Conservation (phyloP, 2,329 filamentous ascomycete species). For the Fusarium sp. region DNA sequence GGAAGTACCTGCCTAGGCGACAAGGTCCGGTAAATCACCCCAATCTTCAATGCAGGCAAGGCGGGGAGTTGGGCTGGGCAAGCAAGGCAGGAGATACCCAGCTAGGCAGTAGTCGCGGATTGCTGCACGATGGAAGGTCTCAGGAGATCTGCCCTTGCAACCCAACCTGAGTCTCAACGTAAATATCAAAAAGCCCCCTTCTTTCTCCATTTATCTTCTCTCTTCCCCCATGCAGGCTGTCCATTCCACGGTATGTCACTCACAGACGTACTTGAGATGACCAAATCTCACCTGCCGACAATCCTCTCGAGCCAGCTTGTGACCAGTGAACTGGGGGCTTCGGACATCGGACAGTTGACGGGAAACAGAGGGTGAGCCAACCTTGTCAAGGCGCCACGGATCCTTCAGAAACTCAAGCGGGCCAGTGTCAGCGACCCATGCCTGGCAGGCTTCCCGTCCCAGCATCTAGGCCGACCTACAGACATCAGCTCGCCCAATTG, state of each 20-base stretch:
- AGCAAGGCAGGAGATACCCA: background rate
- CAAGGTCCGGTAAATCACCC: background rate
- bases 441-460: background rate
- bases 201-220: background rate
- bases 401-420: background rate
- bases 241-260: background rate
- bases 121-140: background rate
- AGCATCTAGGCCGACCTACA: background rate
- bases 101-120: background rate
- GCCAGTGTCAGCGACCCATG: background rate
- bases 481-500: background rate
- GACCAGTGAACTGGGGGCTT: background rate
- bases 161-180: background rate
- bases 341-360: background rate
- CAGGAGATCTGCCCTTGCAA: background rate
- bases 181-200: background rate
- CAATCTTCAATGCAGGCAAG: background rate
- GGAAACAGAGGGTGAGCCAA: background rate
- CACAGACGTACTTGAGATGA: background rate
- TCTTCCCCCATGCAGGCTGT: background rate
- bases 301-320: background rate
- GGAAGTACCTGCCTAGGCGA: background rate
- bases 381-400: background rate
- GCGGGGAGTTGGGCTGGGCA: background rate
- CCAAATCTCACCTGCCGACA: background rate